Evolutionary conservation across 306 rosid genomes (phyloP), one percentile per base, ranked within the genome.

Genomic region (Argentina anserina): DNA sequence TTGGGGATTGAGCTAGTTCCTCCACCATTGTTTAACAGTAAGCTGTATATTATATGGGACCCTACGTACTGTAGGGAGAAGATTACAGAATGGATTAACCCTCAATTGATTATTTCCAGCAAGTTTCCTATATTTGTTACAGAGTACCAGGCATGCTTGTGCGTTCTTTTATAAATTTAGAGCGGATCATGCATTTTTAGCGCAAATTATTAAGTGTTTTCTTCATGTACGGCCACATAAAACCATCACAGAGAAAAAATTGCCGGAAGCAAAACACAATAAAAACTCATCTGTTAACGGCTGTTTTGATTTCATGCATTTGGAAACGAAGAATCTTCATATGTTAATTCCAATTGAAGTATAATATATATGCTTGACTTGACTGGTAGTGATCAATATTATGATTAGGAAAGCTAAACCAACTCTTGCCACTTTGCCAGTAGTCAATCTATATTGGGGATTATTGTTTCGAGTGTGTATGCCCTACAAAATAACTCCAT

Each of bases 31-130:
- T n/a, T 49, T n/a, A 49, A 3, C 25, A 31, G 61, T 21, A 50
- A 69, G 46, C 46, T 33, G n/a, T n/a, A n/a, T 50, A 69, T 69
- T 62, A 33, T 50, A 29, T 46, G 72, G 46, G 73, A 31, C 73
- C 73, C 31, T 31, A 47, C 36, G n/a, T 12, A 65, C 40, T n/a
- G 11, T 40, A 12, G n/a, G 70, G 50, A 56, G 59, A 53, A 25
- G 33, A 53, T 53, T 25, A 25, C 31, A 55, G 33, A 41, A 9
- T 41, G 36, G 20, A 58, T 58, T 56, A 50, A 52, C 13, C 59
- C 59, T 56, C 33, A 12, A 52, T 13, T 25, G n/a, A 0, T 21
- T 52, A 7, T 49, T 49, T 49, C 3, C 21, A 52, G 58, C 21
- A 52, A 20, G 58, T 2, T 52, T 49, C 17, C 55, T 23, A 49